Conservation (phyloP, 2,329 filamentous ascomycete genomes). For the Fusarium avenaceum region DNA sequence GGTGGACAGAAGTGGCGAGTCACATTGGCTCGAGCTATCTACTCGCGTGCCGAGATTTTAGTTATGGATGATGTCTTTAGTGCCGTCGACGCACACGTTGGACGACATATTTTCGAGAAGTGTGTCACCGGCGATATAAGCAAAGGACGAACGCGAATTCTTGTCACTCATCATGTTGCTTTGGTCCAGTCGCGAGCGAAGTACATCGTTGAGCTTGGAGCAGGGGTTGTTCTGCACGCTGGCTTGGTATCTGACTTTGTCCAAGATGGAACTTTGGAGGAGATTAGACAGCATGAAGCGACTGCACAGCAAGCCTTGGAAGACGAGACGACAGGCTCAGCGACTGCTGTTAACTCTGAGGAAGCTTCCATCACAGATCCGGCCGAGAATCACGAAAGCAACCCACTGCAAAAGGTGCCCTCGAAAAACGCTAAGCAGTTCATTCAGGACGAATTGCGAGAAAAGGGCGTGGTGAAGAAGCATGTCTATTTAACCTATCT, state of each 20-base stretch:
- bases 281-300: slow-evolving; percentile 70
- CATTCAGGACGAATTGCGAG: slow-evolving; percentile 79
- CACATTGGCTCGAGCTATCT: slow-evolving; percentile 82
- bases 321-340: slow-evolving; percentile 59
- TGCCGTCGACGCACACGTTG: slow-evolving; percentile 84
- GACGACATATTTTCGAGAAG: slow-evolving; percentile 82
- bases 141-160: slow-evolving; percentile 76
- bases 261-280: slow-evolving; percentile 66
- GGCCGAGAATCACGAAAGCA: slow-evolving; percentile 56
- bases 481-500: slow-evolving; percentile 78
- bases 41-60: slow-evolving; percentile 81
- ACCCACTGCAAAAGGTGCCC: slow-evolving; percentile 62
- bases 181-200: slow-evolving; percentile 78
- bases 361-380: slow-evolving; percentile 59
- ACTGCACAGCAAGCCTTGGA: slow-evolving; percentile 59
- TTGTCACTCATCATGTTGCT: slow-evolving; percentile 85
- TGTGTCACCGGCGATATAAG: slow-evolving; percentile 80
- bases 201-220: slow-evolving; percentile 79
- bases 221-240: slow-evolving; percentile 74
- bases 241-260: slow-evolving; percentile 76
- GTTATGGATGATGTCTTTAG: slow-evolving; percentile 88
- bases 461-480: slow-evolving; percentile 76
- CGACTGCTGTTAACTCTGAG: slow-evolving; percentile 69
- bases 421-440: slow-evolving; percentile 76
- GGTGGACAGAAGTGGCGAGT: slow-evolving; percentile 88